phyloP scores from a whole-genome alignment of 2,329 filamentous ascomycete species.

The Sclerotinia sclerotiorum region DNA sequence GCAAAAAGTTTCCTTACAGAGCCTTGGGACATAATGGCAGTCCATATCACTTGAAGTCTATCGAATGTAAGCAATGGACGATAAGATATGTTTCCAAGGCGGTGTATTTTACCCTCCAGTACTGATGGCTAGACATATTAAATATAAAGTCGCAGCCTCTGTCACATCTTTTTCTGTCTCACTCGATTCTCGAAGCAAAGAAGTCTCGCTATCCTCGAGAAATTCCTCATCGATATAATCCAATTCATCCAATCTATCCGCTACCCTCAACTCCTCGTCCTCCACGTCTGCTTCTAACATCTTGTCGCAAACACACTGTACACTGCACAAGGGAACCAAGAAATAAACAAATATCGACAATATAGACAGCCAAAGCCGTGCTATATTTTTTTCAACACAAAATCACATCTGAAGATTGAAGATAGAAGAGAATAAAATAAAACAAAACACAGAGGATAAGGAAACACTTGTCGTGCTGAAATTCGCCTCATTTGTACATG shows the following conservation, averaged over 20 bases:
- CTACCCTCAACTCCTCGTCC: not conserved
- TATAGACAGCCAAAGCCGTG: conserved; percentile 4
- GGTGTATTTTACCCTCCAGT: conserved; percentile 20
- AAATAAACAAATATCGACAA: not conserved
- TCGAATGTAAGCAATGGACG: conserved; percentile 1
- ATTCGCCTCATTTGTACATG: not conserved
- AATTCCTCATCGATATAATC: conserved; percentile 12
- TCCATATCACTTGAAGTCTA: conserved; percentile 26
- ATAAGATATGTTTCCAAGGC: not conserved
- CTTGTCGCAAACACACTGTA: not conserved
- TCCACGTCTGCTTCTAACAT: not conserved
- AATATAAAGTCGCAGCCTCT: conserved; percentile 6
- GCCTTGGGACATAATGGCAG: conserved; percentile 24
- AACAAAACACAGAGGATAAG: not conserved
- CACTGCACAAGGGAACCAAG: not conserved
- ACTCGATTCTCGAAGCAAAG: conserved; percentile 11
- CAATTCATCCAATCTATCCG: not conserved
- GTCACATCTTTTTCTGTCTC: not conserved
- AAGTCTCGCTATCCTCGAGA: conserved; percentile 5
- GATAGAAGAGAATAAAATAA: too few relatives aligned
- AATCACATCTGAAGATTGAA: not conserved
- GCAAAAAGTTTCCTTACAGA: conserved; percentile 18
- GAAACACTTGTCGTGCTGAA: not conserved
- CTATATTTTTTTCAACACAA: not conserved
- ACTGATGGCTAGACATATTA: conserved; percentile 20